Evolutionary conservation across 495 filamentous ascomycete species (phyloP), one percentile per base, ranked within the genome.

Genomic region (Xylaria bambusicola): DNA sequence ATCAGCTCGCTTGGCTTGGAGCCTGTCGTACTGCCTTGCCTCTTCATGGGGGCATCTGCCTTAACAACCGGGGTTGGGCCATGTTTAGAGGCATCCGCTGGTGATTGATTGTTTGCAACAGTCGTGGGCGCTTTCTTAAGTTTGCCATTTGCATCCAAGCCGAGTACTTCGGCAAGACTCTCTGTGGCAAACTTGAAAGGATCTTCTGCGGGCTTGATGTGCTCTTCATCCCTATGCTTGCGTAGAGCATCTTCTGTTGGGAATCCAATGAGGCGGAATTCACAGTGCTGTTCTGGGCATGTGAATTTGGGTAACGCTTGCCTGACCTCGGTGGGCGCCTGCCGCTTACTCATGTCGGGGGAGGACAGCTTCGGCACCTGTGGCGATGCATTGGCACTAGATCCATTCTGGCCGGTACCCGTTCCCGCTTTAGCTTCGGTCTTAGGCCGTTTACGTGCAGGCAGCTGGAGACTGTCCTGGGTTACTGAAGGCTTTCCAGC

Each of bases 391-490:
- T 70, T 68, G 5, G 68, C 61, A 44, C 72, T 42, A 63, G 66
- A 24, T 38, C 70, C 63, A 49, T 63, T 57, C 62, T 38, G 48
- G 35, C 20, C 53, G 5, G 70, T 36, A 51, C 36, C 36, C 53
- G 62, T 1, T 12, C 65, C 75, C 1, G 75, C 74, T 72, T 75
- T 84, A 23, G 69, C 0, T 8, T 64, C 75, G 1, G 75, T 75
- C 71, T 75, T 84, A 35, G 70, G 66, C 67, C 78, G 82, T 76
- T 87, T 88, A 24, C 76, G 72, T 18, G 73, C 65, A 9, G 84
- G 84, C 2, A 85, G 63, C 18, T 79, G 74, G 26, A 86, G 74
- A 44, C 81, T 80, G 4, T 76, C 73, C 36, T 76, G 71, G 6
- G 79, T 83, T 5, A 84, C 53, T 21, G 72, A 62, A 15, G 73